Evolutionary conservation across 75 land plant species (phyloP).

Genomic region (Chamaecyparis obtusa): DNA sequence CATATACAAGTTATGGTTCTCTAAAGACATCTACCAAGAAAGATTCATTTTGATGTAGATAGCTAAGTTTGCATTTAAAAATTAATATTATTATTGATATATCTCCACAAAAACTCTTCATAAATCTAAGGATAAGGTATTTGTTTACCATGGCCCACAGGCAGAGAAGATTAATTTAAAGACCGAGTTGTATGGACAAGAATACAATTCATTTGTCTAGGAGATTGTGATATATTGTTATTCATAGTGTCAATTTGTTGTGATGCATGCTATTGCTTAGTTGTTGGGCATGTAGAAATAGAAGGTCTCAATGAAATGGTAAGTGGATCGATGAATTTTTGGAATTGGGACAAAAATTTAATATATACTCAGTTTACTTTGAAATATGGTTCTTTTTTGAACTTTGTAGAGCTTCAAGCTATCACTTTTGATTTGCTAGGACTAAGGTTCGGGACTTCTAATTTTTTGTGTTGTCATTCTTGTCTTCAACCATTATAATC

Average conservation of each 20-base stretch:
- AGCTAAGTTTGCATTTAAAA: too few species aligned
- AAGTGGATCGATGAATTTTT: background rate
- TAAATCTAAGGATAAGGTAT: background rate
- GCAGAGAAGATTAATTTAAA: background rate
- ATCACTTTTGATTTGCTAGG: too few species aligned
- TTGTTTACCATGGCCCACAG: background rate
- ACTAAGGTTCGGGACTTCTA: too few species aligned
- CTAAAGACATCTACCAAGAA: background rate
- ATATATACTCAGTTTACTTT: background rate
- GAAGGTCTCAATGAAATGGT: background rate
- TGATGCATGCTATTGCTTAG: background rate
- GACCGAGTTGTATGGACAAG: background rate
- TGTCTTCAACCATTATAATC: too few species aligned
- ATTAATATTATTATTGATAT: too few species aligned
- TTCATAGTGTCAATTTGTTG: background rate
- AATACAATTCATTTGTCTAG: background rate
- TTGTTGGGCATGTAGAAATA: background rate
- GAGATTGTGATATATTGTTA: background rate
- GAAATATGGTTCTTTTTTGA: background rate
- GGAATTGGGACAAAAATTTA: background rate
- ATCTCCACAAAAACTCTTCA: too few species aligned
- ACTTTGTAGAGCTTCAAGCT: background rate
- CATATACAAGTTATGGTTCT: background rate
- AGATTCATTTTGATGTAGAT: background rate
- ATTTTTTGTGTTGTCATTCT: too few species aligned